Evolutionary conservation across 2,329 filamentous ascomycete genomes (phyloP).

Genomic region (Cladosporium cucumerinum): DNA sequence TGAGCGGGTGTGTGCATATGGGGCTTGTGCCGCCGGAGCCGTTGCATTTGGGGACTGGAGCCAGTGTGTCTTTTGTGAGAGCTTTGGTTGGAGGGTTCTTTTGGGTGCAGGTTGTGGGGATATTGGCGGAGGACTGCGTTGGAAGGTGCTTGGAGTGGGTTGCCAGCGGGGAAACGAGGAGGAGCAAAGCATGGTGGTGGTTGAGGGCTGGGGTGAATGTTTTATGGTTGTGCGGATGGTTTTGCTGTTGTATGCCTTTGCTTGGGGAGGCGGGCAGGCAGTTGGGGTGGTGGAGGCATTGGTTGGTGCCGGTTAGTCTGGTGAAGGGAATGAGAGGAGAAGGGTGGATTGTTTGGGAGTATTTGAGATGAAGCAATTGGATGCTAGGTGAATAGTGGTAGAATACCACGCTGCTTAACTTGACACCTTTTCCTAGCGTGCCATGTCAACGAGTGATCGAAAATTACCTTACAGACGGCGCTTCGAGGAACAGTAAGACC

Average conservation of each 20-base stretch:
- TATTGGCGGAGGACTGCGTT: constrained; percentile 24
- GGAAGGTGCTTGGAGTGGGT: constrained; percentile 10
- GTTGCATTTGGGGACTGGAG: constrained; percentile 15
- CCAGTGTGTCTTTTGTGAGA: constrained; percentile 16
- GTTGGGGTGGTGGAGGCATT: constrained; percentile 29
- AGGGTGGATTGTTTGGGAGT: constrained; percentile 23
- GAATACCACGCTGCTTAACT: not conserved
- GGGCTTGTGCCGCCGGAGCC: constrained; percentile 32
- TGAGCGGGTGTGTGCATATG: constrained; percentile 31
- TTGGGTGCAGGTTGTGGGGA: constrained; percentile 29
- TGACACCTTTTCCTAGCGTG: not conserved
- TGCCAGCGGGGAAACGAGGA: not conserved
- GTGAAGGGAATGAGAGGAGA: constrained; percentile 23
- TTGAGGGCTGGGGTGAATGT: constrained; percentile 19
- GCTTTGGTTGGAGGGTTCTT: constrained; percentile 27
- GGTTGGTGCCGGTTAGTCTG: constrained; percentile 27
- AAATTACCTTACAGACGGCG: not conserved
- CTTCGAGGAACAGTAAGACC: not conserved
- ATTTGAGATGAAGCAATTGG: not conserved
- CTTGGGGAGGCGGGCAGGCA: constrained; percentile 26
- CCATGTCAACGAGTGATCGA: not conserved
- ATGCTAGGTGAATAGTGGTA: not conserved
- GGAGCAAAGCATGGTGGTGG: not conserved
- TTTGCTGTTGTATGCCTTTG: constrained; percentile 24
- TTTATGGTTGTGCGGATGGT: constrained; percentile 27